These are phyloP conservation scores for Sporothrix sp. DNA, from an alignment of 2,329 filamentous ascomycete genomes.

Conservation along the genomic window DNA sequence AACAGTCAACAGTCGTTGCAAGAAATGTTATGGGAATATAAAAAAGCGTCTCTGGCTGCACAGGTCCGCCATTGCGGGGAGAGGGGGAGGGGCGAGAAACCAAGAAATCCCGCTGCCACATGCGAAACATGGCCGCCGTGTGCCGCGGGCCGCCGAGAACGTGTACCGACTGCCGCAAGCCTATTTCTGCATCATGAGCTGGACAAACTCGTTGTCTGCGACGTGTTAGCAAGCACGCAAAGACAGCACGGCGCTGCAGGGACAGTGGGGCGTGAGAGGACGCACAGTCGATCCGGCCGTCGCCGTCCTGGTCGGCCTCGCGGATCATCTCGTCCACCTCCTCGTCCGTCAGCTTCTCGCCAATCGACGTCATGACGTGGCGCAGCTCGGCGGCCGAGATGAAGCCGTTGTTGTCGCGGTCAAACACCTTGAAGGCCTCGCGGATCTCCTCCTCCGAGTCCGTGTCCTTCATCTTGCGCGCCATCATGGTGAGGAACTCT, in stretches of 20 bases:
- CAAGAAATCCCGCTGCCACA: conserved; percentile 13
- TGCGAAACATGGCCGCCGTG: conserved; percentile 11
- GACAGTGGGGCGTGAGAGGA: too few relatives aligned
- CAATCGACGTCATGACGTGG: conserved; percentile 87
- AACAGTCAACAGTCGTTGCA: background rate
- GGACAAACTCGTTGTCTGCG: conserved; percentile 82
- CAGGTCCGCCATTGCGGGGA: background rate
- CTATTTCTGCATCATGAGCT: conserved; percentile 96
- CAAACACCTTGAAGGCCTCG: conserved; percentile 74
- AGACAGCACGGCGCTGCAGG: too few relatives aligned
- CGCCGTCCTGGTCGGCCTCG: conserved; percentile 81
- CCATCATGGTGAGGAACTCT: conserved; percentile 94
- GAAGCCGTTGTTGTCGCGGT: conserved; percentile 86
- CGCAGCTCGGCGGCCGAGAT: conserved; percentile 82
- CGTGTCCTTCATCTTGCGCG: conserved; percentile 88
- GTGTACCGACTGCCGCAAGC: background rate
- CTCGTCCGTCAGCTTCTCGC: conserved; percentile 82
- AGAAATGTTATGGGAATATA: background rate
- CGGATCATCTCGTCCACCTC: conserved; percentile 92
- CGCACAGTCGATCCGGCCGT: conserved; percentile 81
- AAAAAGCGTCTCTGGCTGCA: background rate
- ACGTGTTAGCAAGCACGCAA: conserved; percentile 20
- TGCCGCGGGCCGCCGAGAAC: conserved; percentile 4
- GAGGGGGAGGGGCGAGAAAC: conserved; percentile 1
- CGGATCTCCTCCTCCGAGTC: conserved; percentile 86